Evolutionary conservation across 164 flowering plant genomes (phyloP), one percentile per base, ranked within the genome.

Genomic region (Tinospora cordifolia): DNA sequence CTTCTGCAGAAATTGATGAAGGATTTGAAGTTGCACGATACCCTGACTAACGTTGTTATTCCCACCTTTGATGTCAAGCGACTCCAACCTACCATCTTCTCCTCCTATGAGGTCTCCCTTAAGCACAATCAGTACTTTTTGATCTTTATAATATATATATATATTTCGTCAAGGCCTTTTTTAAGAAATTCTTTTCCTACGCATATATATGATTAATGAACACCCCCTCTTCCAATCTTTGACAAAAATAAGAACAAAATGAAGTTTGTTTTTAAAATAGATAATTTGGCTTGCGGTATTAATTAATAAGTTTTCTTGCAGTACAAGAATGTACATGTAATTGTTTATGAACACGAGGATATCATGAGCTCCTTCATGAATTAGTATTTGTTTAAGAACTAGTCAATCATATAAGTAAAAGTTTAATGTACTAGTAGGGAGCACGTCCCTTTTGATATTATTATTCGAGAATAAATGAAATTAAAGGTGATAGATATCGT

Each of bases 41-140:
- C 84, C 21, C 59, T 86, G 14, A 84, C 89, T 0, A 76, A 76
- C 65, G 79, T 83, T 0, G 86, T 83, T 22, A 76, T 86, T 46
- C 79, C 85, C 5, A 77, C 84, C 14, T 86, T 84, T 24, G 89
- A 86, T 68, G 79, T 84, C 72, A 83, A 80, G 71, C 75, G 2
- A 15, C 78, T 83, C 5, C 84, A 86, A 62, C 83, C 85, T 10
- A 63, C 47, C 27, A 76, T 84, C 74, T 86, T 86, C 72, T 80
- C 83, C 69, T 47, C 74, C 0, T 81, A 65, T 64, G 34, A 72
- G 86, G 85, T 83, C 79, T 75, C 26, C 12, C 46, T 30, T 6
- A 22, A 54, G 25, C 63, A 27, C 41, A 67, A 30, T 4, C 4
- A 30, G 4, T 30, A 30, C 36, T 30, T 30, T 30, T 30, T 30